Evolutionary conservation across 768 basidiomycete species (phyloP).

Genomic region (Lyophyllum semitale): DNA sequence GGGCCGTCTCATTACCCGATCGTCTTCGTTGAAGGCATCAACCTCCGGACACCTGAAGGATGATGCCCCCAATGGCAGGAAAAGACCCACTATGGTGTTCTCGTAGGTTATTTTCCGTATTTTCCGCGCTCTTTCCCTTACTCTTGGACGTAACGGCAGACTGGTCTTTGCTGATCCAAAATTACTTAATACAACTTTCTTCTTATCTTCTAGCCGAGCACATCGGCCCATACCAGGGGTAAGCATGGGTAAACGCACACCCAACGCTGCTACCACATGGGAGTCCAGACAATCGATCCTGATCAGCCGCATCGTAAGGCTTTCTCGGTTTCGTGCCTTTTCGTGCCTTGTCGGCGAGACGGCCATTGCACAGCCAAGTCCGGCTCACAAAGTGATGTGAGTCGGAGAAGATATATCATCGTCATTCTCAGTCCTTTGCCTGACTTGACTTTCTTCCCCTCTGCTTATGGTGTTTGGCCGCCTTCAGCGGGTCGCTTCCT

Average conservation of each 20-base stretch:
- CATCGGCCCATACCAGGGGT: neutral
- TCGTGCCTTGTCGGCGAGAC: neutral
- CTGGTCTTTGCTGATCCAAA: too few species aligned
- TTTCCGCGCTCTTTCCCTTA: too few species aligned
- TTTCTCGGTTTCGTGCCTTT: too few species aligned
- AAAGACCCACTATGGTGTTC: too few species aligned
- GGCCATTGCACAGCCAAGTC: neutral
- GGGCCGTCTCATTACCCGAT: slow-evolving; percentile 47
- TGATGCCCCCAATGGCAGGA: too few species aligned
- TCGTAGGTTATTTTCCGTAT: too few species aligned
- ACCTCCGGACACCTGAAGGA: neutral
- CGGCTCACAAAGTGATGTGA: neutral
- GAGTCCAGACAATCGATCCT: neutral
- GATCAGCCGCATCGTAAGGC: neutral
- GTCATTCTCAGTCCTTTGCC: neutral
- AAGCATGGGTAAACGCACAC: too few species aligned
- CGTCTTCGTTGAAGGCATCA: neutral
- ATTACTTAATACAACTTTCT: too few species aligned
- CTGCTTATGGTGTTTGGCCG: neutral
- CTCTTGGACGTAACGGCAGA: too few species aligned
- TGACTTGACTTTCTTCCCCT: neutral
- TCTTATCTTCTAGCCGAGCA: slow-evolving; percentile 1
- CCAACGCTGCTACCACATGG: neutral
- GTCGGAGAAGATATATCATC: neutral
- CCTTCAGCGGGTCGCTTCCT: neutral